Evolutionary conservation across 257 asterid species (phyloP), one percentile per base, ranked within the genome.

Genomic region (Rubia yunnanensis): DNA sequence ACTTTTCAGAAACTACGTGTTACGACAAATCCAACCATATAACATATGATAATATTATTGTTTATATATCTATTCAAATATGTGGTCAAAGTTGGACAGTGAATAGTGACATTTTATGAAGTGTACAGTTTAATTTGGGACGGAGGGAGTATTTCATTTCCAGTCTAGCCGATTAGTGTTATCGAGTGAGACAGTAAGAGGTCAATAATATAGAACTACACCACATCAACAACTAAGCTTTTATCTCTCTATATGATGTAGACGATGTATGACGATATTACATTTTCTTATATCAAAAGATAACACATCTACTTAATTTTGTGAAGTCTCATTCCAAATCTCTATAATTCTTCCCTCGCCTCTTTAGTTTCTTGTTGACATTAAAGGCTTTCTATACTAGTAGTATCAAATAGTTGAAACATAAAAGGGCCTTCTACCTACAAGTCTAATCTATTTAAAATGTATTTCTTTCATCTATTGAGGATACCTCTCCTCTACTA

Each of bases 191-290:
- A 41, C 49, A 57, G 69, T 61, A 65, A 65, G 49, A 41, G 59
- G 76, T 70, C 72, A 80, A 34, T 39, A 32, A 41, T 41, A 3
- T 41, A n/a, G 55, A 60, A 15, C 64, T 41, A 64, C 77, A 76
- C 52, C 17, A 44, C 52, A 44, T 44, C n/a, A 44, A 17, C 52
- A 14, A 44, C 52, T 44, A 44, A 39, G 52, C 52, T 3, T 15
- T 44, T 15, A 15, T 44, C n/a, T 20, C 20, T 44, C 20, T 44
- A 5, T 44, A 15, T 14, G 52, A 44, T 44, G 22, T 20, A 5
- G 22, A 8, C 22, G n/a, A 15, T n/a, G 7, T 44, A 6, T 44
- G 22, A 7, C 7, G 52, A 44, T 44, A 14, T 44, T 15, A 44
- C 17, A 44, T 17, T 36, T 14, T 5, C 5, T 44, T 15, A 44